phyloP scores from a whole-genome alignment of 164 flowering plant species.

The Vitis amurensis region DNA sequence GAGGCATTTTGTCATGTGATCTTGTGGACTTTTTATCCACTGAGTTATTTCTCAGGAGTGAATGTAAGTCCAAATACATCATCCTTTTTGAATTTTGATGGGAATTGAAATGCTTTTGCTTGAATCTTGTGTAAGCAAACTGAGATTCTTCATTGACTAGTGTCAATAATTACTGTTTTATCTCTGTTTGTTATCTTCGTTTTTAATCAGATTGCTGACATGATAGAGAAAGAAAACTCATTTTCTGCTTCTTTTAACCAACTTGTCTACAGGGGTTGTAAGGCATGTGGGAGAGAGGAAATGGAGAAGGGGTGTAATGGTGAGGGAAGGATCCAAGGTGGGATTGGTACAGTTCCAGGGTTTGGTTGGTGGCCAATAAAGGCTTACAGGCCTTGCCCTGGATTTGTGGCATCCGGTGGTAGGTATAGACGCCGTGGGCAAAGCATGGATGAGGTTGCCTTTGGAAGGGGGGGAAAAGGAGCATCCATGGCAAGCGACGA shows the following conservation, averaged over 20 bases:
- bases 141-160: too few relatives aligned
- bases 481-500: constrained; percentile 14
- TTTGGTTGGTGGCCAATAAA: constrained; percentile 99
- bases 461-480: constrained; percentile 41
- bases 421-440: constrained; percentile 81
- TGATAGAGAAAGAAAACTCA: background rate
- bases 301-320: constrained; percentile 92
- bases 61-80: too few relatives aligned
- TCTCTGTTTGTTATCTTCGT: background rate
- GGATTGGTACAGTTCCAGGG: constrained; percentile 91
- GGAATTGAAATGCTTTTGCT: too few relatives aligned
- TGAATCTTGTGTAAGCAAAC: too few relatives aligned
- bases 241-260: constrained; percentile 5
- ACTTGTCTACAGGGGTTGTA: constrained; percentile 55
- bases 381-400: constrained; percentile 95
- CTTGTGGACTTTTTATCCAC: too few relatives aligned
- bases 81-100: too few relatives aligned
- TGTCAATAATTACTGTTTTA: background rate
- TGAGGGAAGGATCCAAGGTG: constrained; percentile 97
- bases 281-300: constrained; percentile 76
- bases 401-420: constrained; percentile 85
- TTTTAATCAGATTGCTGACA: background rate
- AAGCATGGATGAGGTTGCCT: constrained; percentile 95
- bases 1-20: too few relatives aligned
- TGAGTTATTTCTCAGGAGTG: too few relatives aligned